phyloP scores from a whole-genome alignment of 1,284 basidiomycete species.

The Prillingera fragicola region DNA sequence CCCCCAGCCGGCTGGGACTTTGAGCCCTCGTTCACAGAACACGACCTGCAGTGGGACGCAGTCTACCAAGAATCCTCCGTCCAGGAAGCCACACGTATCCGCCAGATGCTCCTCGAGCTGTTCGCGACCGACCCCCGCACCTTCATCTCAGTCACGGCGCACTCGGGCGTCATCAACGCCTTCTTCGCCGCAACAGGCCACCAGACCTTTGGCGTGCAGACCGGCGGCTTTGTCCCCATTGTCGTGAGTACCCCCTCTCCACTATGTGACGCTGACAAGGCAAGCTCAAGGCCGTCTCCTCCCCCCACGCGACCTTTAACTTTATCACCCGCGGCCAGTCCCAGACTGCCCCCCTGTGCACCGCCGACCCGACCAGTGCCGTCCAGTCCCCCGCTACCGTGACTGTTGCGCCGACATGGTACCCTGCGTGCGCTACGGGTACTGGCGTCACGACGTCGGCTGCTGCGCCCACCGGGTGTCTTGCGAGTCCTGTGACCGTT shows the following conservation, averaged over 20 bases:
- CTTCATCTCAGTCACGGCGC: constrained; percentile 41
- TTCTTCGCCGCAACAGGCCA: constrained; percentile 35
- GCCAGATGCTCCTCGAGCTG: constrained; percentile 32
- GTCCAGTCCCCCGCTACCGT: constrained; percentile 1
- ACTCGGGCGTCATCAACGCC: constrained; percentile 38
- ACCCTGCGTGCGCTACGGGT: background rate
- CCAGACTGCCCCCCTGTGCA: constrained; percentile 19
- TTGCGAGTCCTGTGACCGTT: background rate
- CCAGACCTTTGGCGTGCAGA: constrained; percentile 19
- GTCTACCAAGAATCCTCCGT: constrained; percentile 27
- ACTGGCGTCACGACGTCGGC: too few relatives aligned
- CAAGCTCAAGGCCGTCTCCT: constrained; percentile 19
- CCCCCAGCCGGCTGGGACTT: constrained; percentile 26
- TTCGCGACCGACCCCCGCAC: constrained; percentile 32
- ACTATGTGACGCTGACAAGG: too few relatives aligned
- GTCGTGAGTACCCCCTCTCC: constrained; percentile 13
- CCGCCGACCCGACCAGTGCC: constrained; percentile 7
- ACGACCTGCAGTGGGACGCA: constrained; percentile 37
- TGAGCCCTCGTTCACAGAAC: constrained; percentile 35
- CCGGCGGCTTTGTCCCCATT: constrained; percentile 31
- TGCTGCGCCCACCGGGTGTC: background rate
- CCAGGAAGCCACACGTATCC: constrained; percentile 28
- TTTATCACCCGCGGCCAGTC: constrained; percentile 20
- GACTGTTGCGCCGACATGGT: background rate
- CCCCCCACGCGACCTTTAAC: constrained; percentile 16